These are phyloP conservation scores for Panicum virgatum DNA, from an alignment of 202 grass and related monocot species.

Conservation along the genomic window DNA sequence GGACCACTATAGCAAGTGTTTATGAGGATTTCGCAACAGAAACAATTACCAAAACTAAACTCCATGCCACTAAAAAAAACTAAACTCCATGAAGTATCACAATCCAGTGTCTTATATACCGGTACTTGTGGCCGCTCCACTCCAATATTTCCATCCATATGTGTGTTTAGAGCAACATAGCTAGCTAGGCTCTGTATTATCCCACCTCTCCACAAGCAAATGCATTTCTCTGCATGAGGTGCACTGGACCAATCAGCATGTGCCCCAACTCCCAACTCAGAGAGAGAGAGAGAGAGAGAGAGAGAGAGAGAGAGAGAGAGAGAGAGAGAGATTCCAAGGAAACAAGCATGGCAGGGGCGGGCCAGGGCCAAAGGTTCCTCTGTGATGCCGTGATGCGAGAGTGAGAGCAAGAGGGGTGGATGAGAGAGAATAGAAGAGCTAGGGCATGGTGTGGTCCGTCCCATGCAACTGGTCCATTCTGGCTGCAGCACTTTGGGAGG, in stretches of 20 bases:
- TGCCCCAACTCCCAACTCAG: background rate
- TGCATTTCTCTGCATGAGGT: background rate
- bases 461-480: constrained; percentile 26
- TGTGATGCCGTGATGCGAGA: constrained; percentile 27
- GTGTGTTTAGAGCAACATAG: background rate
- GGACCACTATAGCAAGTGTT: background rate
- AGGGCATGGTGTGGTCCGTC: constrained; percentile 17
- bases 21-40: background rate
- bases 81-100: constrained; percentile 4
- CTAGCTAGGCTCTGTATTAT: background rate
- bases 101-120: background rate
- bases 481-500: constrained; percentile 42
- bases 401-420: background rate
- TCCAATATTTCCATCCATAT: background rate
- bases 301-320: background rate
- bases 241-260: constrained; percentile 36
- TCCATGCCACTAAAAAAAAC: background rate
- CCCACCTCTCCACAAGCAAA: constrained; percentile 1
- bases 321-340: constrained; percentile 41
- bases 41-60: background rate
- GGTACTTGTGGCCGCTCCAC: background rate
- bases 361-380: constrained; percentile 32
- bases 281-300: constrained; percentile 14
- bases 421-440: background rate
- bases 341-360: constrained; percentile 30